Evolutionary conservation across 768 basidiomycete species (phyloP).

Genomic region (Strobilomyces dryophilus): DNA sequence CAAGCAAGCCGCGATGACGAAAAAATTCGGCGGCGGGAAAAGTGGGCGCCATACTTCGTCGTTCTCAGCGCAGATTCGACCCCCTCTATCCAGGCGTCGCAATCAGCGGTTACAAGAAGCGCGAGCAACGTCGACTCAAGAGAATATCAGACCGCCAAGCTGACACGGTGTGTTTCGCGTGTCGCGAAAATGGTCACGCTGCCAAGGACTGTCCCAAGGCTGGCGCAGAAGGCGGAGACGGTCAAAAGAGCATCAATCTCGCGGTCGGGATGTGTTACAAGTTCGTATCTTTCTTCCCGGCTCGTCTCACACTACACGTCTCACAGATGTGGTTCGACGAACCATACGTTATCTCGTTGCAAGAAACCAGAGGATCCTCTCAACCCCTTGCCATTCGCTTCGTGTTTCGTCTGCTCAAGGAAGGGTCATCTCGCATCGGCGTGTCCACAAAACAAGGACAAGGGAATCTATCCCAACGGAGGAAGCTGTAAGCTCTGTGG

Average conservation of each 20-base stretch:
- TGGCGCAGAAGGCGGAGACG: slow-evolving; percentile 20
- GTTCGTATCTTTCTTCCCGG: slow-evolving; percentile 35
- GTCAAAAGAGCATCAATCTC: slow-evolving; percentile 22
- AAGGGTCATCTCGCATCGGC: slow-evolving; percentile 82
- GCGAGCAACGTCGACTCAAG: slow-evolving; percentile 60
- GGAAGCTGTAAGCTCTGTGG: slow-evolving; percentile 89
- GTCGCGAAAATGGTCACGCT: slow-evolving; percentile 77
- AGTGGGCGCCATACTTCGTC: slow-evolving; percentile 9
- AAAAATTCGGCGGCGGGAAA: slow-evolving; percentile 27
- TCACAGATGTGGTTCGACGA: slow-evolving; percentile 73
- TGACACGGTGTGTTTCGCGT: slow-evolving; percentile 78
- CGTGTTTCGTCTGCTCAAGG: slow-evolving; percentile 84
- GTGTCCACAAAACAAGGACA: slow-evolving; percentile 76
- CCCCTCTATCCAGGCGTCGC: slow-evolving; percentile 23
- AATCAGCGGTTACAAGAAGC: slow-evolving; percentile 20
- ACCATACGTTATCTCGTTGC: slow-evolving; percentile 78
- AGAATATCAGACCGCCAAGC: slow-evolving; percentile 55
- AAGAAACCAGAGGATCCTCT: slow-evolving; percentile 55
- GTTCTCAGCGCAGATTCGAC: slow-evolving; percentile 7
- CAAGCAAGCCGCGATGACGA: slow-evolving; percentile 28
- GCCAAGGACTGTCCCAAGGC: slow-evolving; percentile 74
- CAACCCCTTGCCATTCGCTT: slow-evolving; percentile 80
- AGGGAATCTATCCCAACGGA: slow-evolving; percentile 87
- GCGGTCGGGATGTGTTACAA: slow-evolving; percentile 66
- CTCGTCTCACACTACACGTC: not conserved